These are phyloP conservation scores for Phytophthora pistaciae DNA, from an alignment of 352 stramenopile genomes.

Conservation along the genomic window DNA sequence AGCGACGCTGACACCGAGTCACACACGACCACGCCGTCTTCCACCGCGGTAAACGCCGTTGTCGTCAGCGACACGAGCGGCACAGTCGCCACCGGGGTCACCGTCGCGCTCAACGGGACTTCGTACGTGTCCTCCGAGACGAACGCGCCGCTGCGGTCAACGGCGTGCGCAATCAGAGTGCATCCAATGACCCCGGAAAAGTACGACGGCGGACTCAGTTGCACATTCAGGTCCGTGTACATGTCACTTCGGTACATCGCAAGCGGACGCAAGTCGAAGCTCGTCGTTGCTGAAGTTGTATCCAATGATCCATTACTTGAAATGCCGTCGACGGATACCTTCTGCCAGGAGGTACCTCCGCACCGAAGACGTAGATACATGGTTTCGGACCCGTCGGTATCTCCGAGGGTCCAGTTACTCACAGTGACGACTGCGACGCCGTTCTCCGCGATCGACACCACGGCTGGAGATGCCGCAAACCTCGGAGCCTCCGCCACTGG, in stretches of 20 bases:
- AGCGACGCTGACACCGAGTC: slow-evolving; percentile 35
- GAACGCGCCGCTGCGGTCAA: slow-evolving; percentile 27
- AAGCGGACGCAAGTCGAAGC: slow-evolving; percentile 11
- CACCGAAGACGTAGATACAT: slow-evolving; percentile 26
- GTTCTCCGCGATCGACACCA: slow-evolving; percentile 15
- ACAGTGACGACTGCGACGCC: background rate
- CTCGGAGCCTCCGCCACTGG: slow-evolving; percentile 21
- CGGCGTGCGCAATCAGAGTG: slow-evolving; percentile 16
- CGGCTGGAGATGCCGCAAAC: background rate
- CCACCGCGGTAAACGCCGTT: slow-evolving; percentile 21
- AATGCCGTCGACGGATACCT: slow-evolving; percentile 15
- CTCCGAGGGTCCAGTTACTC: slow-evolving; percentile 16
- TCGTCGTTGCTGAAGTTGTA: background rate
- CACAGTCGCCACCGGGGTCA: slow-evolving; percentile 35
- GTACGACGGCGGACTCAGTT: slow-evolving; percentile 30
- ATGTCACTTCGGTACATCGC: slow-evolving; percentile 6
- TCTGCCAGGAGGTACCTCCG: background rate
- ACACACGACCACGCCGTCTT: slow-evolving; percentile 38
- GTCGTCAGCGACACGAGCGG: slow-evolving; percentile 21
- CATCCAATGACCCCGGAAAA: slow-evolving; percentile 46
- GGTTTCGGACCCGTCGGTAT: slow-evolving; percentile 31
- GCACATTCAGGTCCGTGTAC: slow-evolving; percentile 19
- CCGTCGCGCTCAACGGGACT: slow-evolving; percentile 14
- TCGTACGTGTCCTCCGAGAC: slow-evolving; percentile 29
- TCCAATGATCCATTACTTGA: slow-evolving; percentile 1